Base-by-base conservation (phyloP, 2,329 filamentous ascomycete species). In the Ophiostoma tasmaniense region DNA sequence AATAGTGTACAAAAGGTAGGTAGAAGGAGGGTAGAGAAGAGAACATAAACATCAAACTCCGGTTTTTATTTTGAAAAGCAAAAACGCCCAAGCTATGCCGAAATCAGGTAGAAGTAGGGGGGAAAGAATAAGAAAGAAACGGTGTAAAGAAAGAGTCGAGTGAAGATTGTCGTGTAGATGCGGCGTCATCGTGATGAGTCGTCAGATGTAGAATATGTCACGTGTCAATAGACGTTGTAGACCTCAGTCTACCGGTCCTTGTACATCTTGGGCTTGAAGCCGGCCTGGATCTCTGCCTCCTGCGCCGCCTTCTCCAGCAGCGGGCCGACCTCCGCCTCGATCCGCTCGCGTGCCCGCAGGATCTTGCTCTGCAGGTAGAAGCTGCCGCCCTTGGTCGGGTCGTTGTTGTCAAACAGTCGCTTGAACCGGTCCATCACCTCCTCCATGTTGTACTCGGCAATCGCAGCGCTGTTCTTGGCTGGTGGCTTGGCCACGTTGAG, bases 281-380 rank as follows among this genome's bases (percentile, higher is more conserved):
- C 95, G 72, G 92, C 89, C 77, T 90, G 87, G 68, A 90, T 75
- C 79, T 97, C 93, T 69, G 89, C 89, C 76, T 96, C 92, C 75
- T 87, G 83, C 74, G 89, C 87, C 17, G 85, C 84, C 77, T 89
- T 88, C 77, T 91, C 89, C 75, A 88, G 83, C 70, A 89, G 85
- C 70, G 90, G 88, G 73, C 88, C 84, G 55, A 95, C 82, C 80
- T 99, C 94, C 75, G 90, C 85, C 82, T 98, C 94, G 80, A 99
- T 90, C 73, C 95, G 84, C 81, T 99, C 94, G 75, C 94, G 87
- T 70, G 95, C 95, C 72, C 95, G 85, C 74, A 98, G 81, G 68
- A 99, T 88, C 82, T 99, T 99, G 84, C 94, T 98, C 81, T 99
- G 95, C 66, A 99, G 84, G 80, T 99, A 99, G 80, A 99, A 99